These are phyloP conservation scores for Paracorniculantispora psalliotae DNA, from an alignment of 2,329 filamentous ascomycete genomes.

Conservation along the genomic window DNA sequence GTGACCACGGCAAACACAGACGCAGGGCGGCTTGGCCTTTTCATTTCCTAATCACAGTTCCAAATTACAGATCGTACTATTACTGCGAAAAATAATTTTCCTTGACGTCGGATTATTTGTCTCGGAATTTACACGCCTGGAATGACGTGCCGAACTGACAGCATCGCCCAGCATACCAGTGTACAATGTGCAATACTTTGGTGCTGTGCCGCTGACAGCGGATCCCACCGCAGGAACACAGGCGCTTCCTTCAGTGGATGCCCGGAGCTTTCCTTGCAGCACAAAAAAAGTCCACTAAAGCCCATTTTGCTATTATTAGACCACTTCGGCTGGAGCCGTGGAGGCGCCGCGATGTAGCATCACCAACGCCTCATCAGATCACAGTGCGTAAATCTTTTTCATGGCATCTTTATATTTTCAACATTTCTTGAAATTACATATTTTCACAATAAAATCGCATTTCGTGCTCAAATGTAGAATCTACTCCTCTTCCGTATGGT, in stretches of 20 bases:
- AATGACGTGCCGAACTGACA: background rate
- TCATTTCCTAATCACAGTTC: background rate
- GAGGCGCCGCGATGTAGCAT: background rate
- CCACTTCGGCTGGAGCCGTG: background rate
- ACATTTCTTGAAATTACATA: background rate
- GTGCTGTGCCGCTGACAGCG: too few species aligned
- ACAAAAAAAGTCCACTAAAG: too few species aligned
- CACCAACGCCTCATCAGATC: background rate
- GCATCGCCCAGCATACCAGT: background rate
- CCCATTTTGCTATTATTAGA: constrained; percentile 9
- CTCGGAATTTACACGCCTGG: background rate
- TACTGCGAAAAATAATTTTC: background rate
- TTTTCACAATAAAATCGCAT: too few species aligned
- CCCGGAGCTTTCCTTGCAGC: background rate
- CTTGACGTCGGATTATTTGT: background rate
- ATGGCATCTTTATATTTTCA: background rate
- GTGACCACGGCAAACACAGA: background rate
- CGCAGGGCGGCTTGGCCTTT: background rate
- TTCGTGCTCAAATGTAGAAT: background rate
- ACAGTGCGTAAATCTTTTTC: too few species aligned
- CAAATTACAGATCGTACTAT: background rate
- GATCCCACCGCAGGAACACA: background rate
- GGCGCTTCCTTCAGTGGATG: background rate
- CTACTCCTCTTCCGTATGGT: background rate
- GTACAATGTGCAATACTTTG: background rate